Evolutionary conservation across 2,329 filamentous ascomycete genomes (phyloP), one percentile per base, ranked within the genome.

Genomic region (Aphanoascus verrucosus): DNA sequence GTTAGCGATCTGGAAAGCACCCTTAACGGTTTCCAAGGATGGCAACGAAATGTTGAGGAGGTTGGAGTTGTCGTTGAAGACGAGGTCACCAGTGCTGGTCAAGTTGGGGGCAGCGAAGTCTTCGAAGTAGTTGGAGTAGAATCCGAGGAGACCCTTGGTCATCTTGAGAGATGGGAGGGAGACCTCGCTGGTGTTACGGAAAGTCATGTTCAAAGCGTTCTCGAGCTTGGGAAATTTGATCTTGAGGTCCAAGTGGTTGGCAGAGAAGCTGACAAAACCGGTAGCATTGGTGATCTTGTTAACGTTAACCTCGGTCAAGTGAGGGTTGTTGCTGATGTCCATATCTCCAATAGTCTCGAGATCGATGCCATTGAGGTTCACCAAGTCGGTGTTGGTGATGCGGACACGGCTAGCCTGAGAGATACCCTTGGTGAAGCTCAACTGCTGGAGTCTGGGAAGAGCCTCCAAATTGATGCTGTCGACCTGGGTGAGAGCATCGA

Each of bases 321-420:
- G 84, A 57, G 74, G 75, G 82, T 97, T 97, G 83, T 95, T 95
- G 79, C 87, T 85, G 72, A 98, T 85, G 69, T 86, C 77, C 68
- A 98, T 80, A 60, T 74, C 77, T 54, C 80, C 78, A 52, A 88
- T 83, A n/a, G 78, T 77, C 59, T 81, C 72, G 59, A 97, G 77
- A 68, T 88, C 85, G 68, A 98, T 86, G 65, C 88, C 89, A 60
- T 84, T 77, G 56, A 98, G 80, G 60, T 79, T 82, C 68, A 75
- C 79, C 62, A 98, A 80, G 71, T 84, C 82, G 49, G 93, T 98
- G 76, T 98, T 93, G 72, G 82, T 80, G 68, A 98, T 90, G 61
- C 74, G 72, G 62, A 98, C 79, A 58, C 74, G 78, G 59, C 73
- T 74, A 56, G 86, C 86, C 68, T 81, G 74, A 62, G 77, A 81